A percentile compares a stretch with the other conserved stretches of the same genome.
phyloP scores from a whole-genome alignment of 2,329 filamentous ascomycete genomes.

The Colletotrichum sansevieriae region DNA sequence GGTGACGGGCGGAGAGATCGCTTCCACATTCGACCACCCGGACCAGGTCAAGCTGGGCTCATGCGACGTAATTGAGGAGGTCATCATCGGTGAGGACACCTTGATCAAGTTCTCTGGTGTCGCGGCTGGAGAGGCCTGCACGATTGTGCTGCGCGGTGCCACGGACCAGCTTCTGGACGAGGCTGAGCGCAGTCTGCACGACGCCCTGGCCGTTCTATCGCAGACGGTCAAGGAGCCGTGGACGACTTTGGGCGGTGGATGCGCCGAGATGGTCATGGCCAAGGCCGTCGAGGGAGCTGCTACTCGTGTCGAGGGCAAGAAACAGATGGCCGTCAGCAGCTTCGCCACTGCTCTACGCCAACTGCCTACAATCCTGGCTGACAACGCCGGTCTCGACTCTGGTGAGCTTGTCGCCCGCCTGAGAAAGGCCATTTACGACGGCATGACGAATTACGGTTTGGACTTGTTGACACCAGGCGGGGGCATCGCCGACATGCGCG shows the following conservation, averaged over 20 bases:
- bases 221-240: constrained; percentile 96
- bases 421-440: constrained; percentile 94
- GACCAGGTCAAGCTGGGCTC: constrained; percentile 96
- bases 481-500: constrained; percentile 94
- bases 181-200: constrained; percentile 94
- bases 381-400: constrained; percentile 97
- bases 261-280: constrained; percentile 98
- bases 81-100: constrained; percentile 98
- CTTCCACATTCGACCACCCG: constrained; percentile 97
- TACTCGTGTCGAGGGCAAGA: constrained; percentile 96
- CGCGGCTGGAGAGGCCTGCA: constrained; percentile 93
- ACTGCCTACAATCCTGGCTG: constrained; percentile 94
- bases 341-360: constrained; percentile 93
- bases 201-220: constrained; percentile 94
- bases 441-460: constrained; percentile 90
- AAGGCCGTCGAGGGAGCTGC: constrained; percentile 96
- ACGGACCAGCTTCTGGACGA: constrained; percentile 98
- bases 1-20: constrained; percentile 96
- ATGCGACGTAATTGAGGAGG: constrained; percentile 96
- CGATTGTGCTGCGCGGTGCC: constrained; percentile 93
- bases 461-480: constrained; percentile 91
- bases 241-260: constrained; percentile 94
- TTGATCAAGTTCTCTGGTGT: constrained; percentile 98
- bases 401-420: constrained; percentile 93
- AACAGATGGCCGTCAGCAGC: constrained; percentile 90